A percentile compares a stretch with the other conserved stretches of the same genome.
Conservation (phyloP, 1,284 basidiomycete genomes). For the Schizophyllum commune region DNA sequence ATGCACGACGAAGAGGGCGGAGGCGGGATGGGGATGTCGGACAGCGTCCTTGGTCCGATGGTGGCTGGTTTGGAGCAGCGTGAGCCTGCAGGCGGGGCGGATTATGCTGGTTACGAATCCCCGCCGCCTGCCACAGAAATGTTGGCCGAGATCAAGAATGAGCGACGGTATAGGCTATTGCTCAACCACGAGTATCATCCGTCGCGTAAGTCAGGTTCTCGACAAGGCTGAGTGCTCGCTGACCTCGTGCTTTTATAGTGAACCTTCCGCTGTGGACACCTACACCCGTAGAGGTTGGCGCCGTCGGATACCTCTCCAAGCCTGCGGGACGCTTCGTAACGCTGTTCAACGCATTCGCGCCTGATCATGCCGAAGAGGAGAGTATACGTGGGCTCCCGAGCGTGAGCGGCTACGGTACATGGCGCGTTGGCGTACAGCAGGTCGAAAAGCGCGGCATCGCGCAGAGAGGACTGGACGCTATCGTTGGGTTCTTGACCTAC, state of each 20-base stretch:
- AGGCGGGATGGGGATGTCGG: constrained; percentile 8
- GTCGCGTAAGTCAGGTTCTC: constrained; percentile 38
- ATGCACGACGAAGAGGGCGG: constrained; percentile 16
- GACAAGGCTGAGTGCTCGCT: neutral
- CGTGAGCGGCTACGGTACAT: constrained; percentile 47
- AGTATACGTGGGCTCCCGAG: constrained; percentile 34
- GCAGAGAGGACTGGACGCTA: constrained; percentile 45
- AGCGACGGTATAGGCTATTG: constrained; percentile 53
- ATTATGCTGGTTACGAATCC: constrained; percentile 31
- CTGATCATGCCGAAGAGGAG: constrained; percentile 29
- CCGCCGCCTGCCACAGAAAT: constrained; percentile 38
- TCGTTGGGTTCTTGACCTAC: constrained; percentile 44
- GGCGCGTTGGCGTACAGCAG: constrained; percentile 35
- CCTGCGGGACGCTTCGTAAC: constrained; percentile 58
- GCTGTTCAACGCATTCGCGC: constrained; percentile 46
- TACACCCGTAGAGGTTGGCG: constrained; percentile 48
- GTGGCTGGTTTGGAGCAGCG: neutral
- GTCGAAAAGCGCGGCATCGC: constrained; percentile 48
- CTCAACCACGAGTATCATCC: constrained; percentile 62
- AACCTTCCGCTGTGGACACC: constrained; percentile 69
- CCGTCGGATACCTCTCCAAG: constrained; percentile 45
- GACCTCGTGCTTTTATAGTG: constrained; percentile 32
- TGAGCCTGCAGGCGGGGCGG: constrained; percentile 1
- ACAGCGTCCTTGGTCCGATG: neutral
- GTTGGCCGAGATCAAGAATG: constrained; percentile 40